Evolutionary conservation across 441 rosid genomes (phyloP).

Genomic region (Corymbia calophylla): DNA sequence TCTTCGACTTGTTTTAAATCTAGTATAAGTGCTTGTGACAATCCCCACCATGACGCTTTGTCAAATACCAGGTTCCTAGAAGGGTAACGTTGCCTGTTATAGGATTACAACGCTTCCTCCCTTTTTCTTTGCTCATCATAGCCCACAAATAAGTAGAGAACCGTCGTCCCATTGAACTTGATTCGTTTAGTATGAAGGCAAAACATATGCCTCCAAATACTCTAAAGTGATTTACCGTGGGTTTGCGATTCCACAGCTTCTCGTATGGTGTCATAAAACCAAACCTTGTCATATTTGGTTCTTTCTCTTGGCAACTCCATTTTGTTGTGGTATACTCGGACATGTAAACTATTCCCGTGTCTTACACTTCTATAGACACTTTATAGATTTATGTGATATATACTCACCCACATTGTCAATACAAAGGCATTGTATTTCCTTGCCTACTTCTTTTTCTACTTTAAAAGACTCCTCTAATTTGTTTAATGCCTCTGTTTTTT

Average conservation of each 20-base stretch:
- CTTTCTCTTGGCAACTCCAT: not conserved
- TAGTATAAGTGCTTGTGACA: too few species aligned
- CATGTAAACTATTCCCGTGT: not conserved
- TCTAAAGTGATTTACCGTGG: not conserved
- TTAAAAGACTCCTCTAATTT: not conserved
- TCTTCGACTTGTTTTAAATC: too few species aligned
- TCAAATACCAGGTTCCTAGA: too few species aligned
- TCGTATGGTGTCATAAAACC: not conserved
- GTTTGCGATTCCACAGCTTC: not conserved
- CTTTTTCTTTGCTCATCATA: not conserved
- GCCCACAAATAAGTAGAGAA: not conserved
- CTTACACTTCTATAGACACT: not conserved
- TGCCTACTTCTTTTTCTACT: not conserved
- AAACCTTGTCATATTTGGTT: not conserved
- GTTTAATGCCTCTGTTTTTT: not conserved
- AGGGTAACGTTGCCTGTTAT: too few species aligned
- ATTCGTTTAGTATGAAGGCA: not conserved
- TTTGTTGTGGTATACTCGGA: not conserved
- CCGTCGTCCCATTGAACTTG: not conserved
- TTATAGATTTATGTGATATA: not conserved
- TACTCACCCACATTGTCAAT: not conserved
- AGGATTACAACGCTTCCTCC: not conserved
- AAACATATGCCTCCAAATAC: not conserved
- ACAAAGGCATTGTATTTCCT: not conserved
- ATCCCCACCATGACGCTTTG: too few species aligned